Evolutionary conservation across 257 asterid genomes (phyloP).

Genomic region (Agastache rugosa): DNA sequence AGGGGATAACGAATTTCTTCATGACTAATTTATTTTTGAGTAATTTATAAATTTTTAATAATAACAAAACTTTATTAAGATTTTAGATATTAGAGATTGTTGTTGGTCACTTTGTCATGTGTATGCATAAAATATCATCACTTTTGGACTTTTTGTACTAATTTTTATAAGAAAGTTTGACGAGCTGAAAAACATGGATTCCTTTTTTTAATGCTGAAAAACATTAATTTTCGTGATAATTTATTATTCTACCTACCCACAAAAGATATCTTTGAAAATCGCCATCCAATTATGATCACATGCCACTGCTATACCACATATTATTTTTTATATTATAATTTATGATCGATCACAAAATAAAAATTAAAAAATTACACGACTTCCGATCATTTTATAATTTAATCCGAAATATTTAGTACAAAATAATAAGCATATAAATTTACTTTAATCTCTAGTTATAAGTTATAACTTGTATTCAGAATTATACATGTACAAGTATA

Average conservation of each 20-base stretch:
- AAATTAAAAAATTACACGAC: not conserved
- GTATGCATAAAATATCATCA: not conserved
- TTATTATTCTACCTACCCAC: slow-evolving; percentile 20
- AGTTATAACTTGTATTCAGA: no score
- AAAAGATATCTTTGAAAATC: not conserved
- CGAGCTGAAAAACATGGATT: not conserved
- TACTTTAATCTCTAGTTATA: not conserved
- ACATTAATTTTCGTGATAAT: not conserved
- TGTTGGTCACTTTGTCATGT: not conserved
- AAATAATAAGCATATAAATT: no score
- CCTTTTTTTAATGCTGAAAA: not conserved
- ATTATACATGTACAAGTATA: no score
- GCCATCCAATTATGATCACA: slow-evolving; percentile 23
- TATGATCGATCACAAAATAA: not conserved
- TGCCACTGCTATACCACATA: slow-evolving; percentile 20
- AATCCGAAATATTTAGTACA: no score
- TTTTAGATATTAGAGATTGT: no score
- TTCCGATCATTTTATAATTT: not conserved
- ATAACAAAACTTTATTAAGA: no score
- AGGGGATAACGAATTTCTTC: not conserved
- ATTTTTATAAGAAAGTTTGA: not conserved
- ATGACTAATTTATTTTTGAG: not conserved
- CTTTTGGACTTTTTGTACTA: not conserved
- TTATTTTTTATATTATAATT: not conserved
- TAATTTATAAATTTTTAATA: not conserved